Percentiles rank a stretch among this genome's conserved stretches.
phyloP scores from a whole-genome alignment of 2,329 filamentous ascomycete genomes.

The Cladorrhinum sp. region DNA sequence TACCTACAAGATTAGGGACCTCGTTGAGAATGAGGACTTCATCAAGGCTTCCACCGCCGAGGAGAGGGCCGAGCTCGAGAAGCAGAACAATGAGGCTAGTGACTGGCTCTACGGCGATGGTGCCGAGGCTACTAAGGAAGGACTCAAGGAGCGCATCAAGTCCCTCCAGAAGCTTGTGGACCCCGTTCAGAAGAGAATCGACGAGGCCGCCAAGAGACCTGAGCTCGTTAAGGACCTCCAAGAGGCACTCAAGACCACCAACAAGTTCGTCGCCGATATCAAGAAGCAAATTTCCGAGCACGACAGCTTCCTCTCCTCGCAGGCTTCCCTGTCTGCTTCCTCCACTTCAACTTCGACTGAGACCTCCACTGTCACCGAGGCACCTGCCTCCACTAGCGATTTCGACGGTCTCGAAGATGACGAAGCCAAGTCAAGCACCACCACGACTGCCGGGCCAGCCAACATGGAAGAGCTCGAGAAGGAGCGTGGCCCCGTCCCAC shows the following conservation, averaged over 20 bases:
- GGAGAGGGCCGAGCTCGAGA: slow-evolving; percentile 64
- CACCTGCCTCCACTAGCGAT: slow-evolving; percentile 50
- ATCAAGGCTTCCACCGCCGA: slow-evolving; percentile 65
- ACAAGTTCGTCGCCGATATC: slow-evolving; percentile 67
- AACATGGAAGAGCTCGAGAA: slow-evolving; percentile 44
- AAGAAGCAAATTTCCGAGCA: slow-evolving; percentile 67
- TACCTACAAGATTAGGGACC: slow-evolving; percentile 83
- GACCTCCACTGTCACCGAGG: slow-evolving; percentile 36
- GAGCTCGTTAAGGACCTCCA: slow-evolving; percentile 65
- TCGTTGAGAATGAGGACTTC: slow-evolving; percentile 75
- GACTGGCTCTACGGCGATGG: slow-evolving; percentile 94
- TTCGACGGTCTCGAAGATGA: slow-evolving; percentile 81
- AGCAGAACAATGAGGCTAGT: slow-evolving; percentile 65
- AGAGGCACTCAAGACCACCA: slow-evolving; percentile 67
- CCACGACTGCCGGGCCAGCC: slow-evolving; percentile 26
- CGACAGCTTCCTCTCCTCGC: slow-evolving; percentile 57
- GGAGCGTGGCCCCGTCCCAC: slow-evolving; percentile 54
- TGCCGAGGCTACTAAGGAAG: slow-evolving; percentile 68
- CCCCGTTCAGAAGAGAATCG: slow-evolving; percentile 71
- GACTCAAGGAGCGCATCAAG: slow-evolving; percentile 73
- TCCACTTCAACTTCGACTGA: slow-evolving; percentile 37
- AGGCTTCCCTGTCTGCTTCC: slow-evolving; percentile 48
- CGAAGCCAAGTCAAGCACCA: slow-evolving; percentile 35
- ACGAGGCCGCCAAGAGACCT: slow-evolving; percentile 70
- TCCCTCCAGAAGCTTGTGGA: slow-evolving; percentile 73